Evolutionary conservation across 345 rosid genomes (phyloP), one percentile per base, ranked within the genome.

Genomic region (Eucalyptus curtisii): DNA sequence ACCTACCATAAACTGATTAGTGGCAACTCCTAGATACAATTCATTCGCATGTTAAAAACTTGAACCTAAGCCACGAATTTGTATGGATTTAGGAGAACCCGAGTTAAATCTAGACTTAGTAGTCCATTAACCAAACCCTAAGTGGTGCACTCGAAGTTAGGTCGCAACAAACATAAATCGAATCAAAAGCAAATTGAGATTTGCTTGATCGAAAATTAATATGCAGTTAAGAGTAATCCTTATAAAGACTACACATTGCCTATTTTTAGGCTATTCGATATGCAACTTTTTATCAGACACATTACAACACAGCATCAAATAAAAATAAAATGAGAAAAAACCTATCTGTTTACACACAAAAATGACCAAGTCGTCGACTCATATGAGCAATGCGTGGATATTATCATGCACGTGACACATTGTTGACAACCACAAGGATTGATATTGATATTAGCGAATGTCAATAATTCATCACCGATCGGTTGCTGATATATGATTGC

Each of bases 351-450:
- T 24, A 55, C 61, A 55, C 61, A 24, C 11, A 24, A 55, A 55
- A 2, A 55, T 24, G 61, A 24, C 61, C 30, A 55, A 55, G 12
- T 55, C 6, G 61, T 55, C 0, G 0, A 55, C 61, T 20, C 59
- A 95, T 97, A 89, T 86, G 93, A 87, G 93, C 95, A 12, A 93
- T 91, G 13, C 0, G 0, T 55, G 30, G 30, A 55, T 55, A 22
- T 55, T 55, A 55, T 55, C 30, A 9, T 22, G 30, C 59, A 22
- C 6, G 30, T 55, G 61, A 8, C 27, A 24, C 30, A 55, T 55
- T 55, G 61, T 55, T 55, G 30, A 55, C 61, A 22, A 55, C 61
- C 61, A 55, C 2, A 2, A 55, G 27, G 3, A 55, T 55, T 55
- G 30, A 55, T 55, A 55, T 55, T 22, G 61, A 22, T 55, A 22